These are phyloP conservation scores for Chalara sp. DNA, from an alignment of 2,329 filamentous ascomycete genomes.

Conservation along the genomic window DNA sequence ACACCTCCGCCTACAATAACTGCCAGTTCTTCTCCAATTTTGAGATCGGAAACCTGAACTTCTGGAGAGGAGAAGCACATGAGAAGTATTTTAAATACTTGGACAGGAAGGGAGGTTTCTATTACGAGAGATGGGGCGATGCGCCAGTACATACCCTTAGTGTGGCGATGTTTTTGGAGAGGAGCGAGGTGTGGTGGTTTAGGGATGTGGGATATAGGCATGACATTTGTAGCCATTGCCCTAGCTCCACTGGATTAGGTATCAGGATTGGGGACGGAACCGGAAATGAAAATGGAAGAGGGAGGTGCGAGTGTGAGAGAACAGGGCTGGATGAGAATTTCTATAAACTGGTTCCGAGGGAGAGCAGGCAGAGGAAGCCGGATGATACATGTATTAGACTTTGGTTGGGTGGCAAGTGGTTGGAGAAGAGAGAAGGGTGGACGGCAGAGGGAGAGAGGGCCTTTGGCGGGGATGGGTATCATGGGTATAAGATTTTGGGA, in stretches of 20 bases:
- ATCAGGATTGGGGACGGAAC: too few species aligned
- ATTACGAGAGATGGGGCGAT: constrained; percentile 96
- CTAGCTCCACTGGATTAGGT: neutral
- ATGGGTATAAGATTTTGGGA: constrained; percentile 29
- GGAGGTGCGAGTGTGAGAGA: constrained; percentile 35
- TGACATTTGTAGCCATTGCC: neutral
- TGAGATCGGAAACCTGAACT: constrained; percentile 85
- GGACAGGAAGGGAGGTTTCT: constrained; percentile 88
- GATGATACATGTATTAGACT: constrained; percentile 38
- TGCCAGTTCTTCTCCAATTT: constrained; percentile 99
- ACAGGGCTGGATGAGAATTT: constrained; percentile 38
- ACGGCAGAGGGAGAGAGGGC: constrained; percentile 32
- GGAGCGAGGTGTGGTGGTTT: neutral
- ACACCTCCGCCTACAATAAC: constrained; percentile 82
- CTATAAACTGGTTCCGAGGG: constrained; percentile 38
- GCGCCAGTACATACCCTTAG: constrained; percentile 95
- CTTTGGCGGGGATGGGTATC: constrained; percentile 37
- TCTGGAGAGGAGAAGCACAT: constrained; percentile 82
- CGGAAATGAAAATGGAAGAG: constrained; percentile 15
- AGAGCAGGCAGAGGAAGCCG: constrained; percentile 41
- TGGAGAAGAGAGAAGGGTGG: constrained; percentile 37
- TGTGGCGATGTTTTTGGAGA: constrained; percentile 58
- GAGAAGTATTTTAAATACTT: constrained; percentile 83
- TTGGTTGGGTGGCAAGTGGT: constrained; percentile 36
- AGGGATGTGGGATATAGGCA: neutral